These are phyloP conservation scores for Echites panduratus DNA, from an alignment of 257 asterid species.

Conservation along the genomic window DNA sequence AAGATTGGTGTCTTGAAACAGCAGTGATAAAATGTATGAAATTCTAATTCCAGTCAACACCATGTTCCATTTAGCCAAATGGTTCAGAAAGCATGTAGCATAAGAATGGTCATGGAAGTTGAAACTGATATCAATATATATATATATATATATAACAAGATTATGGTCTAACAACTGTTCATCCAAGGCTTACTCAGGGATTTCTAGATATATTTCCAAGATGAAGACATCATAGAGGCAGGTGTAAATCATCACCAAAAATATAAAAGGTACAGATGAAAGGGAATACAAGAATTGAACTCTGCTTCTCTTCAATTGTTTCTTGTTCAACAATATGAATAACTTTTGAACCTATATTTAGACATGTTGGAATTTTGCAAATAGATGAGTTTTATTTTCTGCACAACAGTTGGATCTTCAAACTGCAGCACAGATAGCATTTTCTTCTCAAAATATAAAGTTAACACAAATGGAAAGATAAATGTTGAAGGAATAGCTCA, in stretches of 20 bases:
- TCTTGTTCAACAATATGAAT: neutral
- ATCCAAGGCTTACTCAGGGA: constrained; percentile 54
- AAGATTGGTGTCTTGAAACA: neutral
- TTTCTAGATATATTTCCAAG: constrained; percentile 41
- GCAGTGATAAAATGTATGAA: neutral
- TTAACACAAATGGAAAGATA: neutral
- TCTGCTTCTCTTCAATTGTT: neutral
- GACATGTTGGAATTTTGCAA: neutral
- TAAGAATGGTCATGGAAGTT: neutral
- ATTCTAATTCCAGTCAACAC: neutral
- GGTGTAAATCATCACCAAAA: too few relatives aligned
- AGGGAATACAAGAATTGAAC: neutral
- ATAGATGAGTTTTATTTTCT: neutral
- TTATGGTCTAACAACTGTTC: constrained; percentile 31
- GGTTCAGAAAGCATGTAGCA: neutral
- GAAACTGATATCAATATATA: neutral
- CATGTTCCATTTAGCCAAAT: neutral
- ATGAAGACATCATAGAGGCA: constrained; percentile 65
- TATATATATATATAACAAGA: neutral
- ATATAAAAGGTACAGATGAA: constrained; percentile 8
- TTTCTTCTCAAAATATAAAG: neutral
- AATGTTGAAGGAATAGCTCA: constrained; percentile 12
- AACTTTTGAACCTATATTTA: neutral
- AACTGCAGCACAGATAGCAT: neutral
- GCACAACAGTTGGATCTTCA: neutral